Conservation (phyloP, 1,284 basidiomycete genomes). For the Porodaedalea pini region DNA sequence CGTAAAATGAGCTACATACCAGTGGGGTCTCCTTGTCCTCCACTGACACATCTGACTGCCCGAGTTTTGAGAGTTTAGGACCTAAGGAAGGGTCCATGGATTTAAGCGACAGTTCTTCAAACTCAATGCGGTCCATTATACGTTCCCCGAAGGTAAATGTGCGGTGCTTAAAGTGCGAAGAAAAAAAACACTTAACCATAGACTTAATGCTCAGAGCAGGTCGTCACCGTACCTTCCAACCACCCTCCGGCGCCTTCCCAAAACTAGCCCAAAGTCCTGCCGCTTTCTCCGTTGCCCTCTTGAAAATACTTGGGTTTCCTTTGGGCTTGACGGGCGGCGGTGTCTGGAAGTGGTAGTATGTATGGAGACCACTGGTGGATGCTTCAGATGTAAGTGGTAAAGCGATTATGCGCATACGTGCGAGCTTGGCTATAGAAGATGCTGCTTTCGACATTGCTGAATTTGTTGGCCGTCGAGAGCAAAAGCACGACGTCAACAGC, state of each 20-base stretch:
- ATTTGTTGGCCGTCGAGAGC: background rate
- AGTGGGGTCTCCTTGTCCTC: slow-evolving; percentile 13
- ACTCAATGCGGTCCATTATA: slow-evolving; percentile 65
- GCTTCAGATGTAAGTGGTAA: slow-evolving; percentile 18
- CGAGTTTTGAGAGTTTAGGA: slow-evolving; percentile 34
- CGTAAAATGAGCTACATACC: slow-evolving; percentile 1
- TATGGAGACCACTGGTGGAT: slow-evolving; percentile 10
- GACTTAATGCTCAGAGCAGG: slow-evolving; percentile 6
- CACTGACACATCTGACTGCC: slow-evolving; percentile 23
- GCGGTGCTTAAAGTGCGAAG: slow-evolving; percentile 17
- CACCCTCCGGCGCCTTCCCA: slow-evolving; percentile 57
- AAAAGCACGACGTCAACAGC: background rate
- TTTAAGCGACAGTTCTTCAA: slow-evolving; percentile 72
- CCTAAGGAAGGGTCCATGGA: slow-evolving; percentile 64
- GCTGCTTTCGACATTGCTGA: slow-evolving; percentile 10
- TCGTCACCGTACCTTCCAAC: slow-evolving; percentile 57
- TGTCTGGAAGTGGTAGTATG: slow-evolving; percentile 22
- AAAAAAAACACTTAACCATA: background rate
- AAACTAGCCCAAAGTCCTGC: slow-evolving; percentile 56
- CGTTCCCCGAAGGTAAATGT: slow-evolving; percentile 62
- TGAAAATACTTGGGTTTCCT: slow-evolving; percentile 21
- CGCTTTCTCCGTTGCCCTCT: slow-evolving; percentile 44
- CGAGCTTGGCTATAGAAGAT: slow-evolving; percentile 3
- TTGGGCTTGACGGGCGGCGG: slow-evolving; percentile 3
- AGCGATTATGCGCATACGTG: slow-evolving; percentile 21